Evolutionary conservation across 345 rosid species (phyloP), one percentile per base, ranked within the genome.

Genomic region (Clarkia xantiana): DNA sequence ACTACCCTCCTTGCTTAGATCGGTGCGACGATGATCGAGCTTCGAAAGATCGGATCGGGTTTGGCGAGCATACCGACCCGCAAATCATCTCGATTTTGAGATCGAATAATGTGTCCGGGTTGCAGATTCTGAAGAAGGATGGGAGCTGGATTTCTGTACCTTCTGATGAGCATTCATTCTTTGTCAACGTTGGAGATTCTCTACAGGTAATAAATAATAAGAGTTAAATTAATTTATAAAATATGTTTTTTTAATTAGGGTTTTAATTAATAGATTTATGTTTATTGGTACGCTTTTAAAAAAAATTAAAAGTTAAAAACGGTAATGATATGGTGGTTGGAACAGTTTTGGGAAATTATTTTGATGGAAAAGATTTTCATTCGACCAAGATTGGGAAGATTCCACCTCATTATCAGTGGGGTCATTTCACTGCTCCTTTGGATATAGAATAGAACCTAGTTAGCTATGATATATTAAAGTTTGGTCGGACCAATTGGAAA

Each of bases 41-140:
- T 4, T 17, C 34, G 3, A 42, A 16, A 5, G 40, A 63, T 52
- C 58, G 58, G 59, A 70, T 81, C 15, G 95, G 95, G 14, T 76
- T 88, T 46, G 94, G 94, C 0, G 97, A 82, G 60, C 93, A 88
- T 56, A 79, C 95, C 6, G 97, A 88, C 68, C 97, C 94, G 57
- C 97, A 88, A 34, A 80, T 88, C 60, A 58, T 88, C 40, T 84
- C 97, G n/a, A 65, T 82, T 39, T 47, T 88, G 3, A 69, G 86
- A 61, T 88, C 97, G 62, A 88, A 88, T 67, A 78, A 78, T 62
- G 79, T 68, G 18, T 67, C 74, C 55, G 97, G 97, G 43, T 76
- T 88, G 47, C 81, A 88, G 70, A 80, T 88, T 51, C 70, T 70
- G 59, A 56, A 78, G 11, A 44, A 51, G 34, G 82, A 80, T 13